Percentiles rank a stretch among this genome's conserved stretches.
Evolutionary conservation across 2,329 filamentous ascomycete species (phyloP).

Genomic region (Sphaceloma murrayae): DNA sequence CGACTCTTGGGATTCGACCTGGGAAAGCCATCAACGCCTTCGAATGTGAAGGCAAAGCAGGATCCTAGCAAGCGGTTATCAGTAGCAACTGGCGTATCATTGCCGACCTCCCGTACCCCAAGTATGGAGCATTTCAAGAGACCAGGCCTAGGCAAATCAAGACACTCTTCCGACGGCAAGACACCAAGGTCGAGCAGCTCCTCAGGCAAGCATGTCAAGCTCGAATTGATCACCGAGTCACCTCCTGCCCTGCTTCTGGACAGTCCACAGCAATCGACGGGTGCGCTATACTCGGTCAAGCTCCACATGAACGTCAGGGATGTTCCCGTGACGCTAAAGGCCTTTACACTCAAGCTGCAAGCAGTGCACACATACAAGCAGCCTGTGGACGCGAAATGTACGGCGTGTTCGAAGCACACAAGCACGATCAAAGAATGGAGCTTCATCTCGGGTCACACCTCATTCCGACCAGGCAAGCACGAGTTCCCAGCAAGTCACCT

Average conservation of each 20-base stretch:
- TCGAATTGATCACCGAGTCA: conserved; percentile 65
- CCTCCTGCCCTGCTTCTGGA: conserved; percentile 81
- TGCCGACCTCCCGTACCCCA: conserved; percentile 16
- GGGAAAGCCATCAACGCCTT: conserved; percentile 16
- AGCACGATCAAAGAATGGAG: conserved; percentile 72
- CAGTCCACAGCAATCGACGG: conserved; percentile 61
- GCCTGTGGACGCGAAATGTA: conserved; percentile 70
- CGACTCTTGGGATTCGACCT: conserved; percentile 29
- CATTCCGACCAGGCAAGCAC: conserved; percentile 47
- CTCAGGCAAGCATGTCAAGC: conserved; percentile 37
- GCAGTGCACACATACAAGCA: conserved; percentile 68
- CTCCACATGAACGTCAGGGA: conserved; percentile 65
- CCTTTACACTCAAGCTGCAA: conserved; percentile 62
- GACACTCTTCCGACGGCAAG: conserved; percentile 21
- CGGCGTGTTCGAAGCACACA: conserved; percentile 60
- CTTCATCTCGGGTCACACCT: conserved; percentile 51
- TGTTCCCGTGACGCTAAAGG: conserved; percentile 53
- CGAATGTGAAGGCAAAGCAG: conserved; percentile 19
- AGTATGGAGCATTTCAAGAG: conserved; percentile 31
- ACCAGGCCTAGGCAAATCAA: conserved; percentile 21
- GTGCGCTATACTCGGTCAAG: conserved; percentile 76
- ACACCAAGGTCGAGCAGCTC: conserved; percentile 21
- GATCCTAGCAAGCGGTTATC: conserved; percentile 19
- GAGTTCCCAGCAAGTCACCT: conserved; percentile 83
- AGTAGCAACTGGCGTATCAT: conserved; percentile 13